Conservation (phyloP, 257 asterid genomes). For the Hygrophila difformis region DNA sequence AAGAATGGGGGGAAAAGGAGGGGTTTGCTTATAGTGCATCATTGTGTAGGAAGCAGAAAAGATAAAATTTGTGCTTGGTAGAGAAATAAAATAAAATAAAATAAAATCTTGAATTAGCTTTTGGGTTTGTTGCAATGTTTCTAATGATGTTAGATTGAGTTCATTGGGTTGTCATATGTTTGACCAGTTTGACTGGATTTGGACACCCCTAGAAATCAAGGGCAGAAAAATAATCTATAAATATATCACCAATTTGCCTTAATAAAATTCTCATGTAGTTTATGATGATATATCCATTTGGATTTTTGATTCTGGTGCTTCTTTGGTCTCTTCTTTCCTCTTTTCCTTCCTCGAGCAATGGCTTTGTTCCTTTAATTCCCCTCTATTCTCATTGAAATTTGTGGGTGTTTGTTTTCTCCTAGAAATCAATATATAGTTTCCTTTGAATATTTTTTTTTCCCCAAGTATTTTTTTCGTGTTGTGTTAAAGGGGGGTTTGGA, state of each 20-base stretch:
- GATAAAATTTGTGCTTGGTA: constrained; percentile 8
- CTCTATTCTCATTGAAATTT: constrained; percentile 44
- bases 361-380: constrained; percentile 50
- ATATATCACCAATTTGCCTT: no score
- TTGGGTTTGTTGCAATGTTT: constrained; percentile 13
- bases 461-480: constrained; percentile 24
- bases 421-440: constrained; percentile 31
- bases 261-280: neutral
- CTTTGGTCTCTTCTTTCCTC: constrained; percentile 39
- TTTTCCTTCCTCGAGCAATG: constrained; percentile 87
- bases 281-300: neutral
- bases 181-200: constrained; percentile 32
- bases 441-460: constrained; percentile 23
- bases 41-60: constrained; percentile 11
- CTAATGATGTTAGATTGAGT: constrained; percentile 41
- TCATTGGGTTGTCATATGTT: constrained; percentile 35
- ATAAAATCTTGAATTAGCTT: constrained; percentile 8
- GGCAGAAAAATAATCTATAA: no score
- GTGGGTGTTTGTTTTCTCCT: constrained; percentile 58
- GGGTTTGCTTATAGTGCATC: constrained; percentile 13
- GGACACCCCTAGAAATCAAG: no score
- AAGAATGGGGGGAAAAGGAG: constrained; percentile 17
- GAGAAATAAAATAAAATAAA: constrained; percentile 23
- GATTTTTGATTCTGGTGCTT: constrained; percentile 36
- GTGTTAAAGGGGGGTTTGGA: constrained; percentile 36